These are phyloP conservation scores for Entomortierella chlamydospora DNA, from an alignment of 192 early-diverging fungal species.

Conservation along the genomic window DNA sequence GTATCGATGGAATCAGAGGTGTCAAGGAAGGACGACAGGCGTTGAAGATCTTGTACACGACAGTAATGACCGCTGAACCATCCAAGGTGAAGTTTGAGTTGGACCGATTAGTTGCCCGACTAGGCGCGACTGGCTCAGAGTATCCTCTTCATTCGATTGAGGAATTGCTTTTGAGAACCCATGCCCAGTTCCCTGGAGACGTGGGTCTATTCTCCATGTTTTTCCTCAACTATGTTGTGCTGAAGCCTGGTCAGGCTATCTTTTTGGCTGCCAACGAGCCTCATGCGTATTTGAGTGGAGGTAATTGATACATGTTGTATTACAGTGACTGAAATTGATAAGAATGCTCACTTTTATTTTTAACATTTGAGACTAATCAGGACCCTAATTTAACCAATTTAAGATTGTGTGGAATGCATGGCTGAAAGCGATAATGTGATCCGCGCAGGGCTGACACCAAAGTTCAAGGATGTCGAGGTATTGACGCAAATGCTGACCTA, in stretches of 20 bases:
- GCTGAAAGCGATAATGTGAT: constrained; percentile 98
- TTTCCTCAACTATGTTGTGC: constrained; percentile 86
- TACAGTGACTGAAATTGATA: neutral
- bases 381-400: neutral
- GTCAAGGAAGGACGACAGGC: constrained; percentile 54
- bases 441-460: constrained; percentile 96
- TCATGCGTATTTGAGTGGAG: constrained; percentile 95
- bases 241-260: constrained; percentile 89
- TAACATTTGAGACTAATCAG: constrained; percentile 8
- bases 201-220: constrained; percentile 91
- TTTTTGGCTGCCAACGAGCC: constrained; percentile 98
- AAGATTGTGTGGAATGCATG: constrained; percentile 99
- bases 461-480: constrained; percentile 94
- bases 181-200: constrained; percentile 90
- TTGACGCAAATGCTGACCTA: constrained; percentile 95
- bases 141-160: constrained; percentile 51
- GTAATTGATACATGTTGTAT: constrained; percentile 49
- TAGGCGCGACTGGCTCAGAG: constrained; percentile 24
- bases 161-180: constrained; percentile 79
- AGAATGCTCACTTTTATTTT: constrained; percentile 20
- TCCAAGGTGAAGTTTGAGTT: constrained; percentile 66
- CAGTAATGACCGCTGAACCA: constrained; percentile 66
- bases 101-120: constrained; percentile 63
- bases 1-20: constrained; percentile 40
- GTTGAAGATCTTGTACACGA: constrained; percentile 66